Evolutionary conservation across 352 stramenopile genomes (phyloP).

Genomic region (Phytophthora lateralis): DNA sequence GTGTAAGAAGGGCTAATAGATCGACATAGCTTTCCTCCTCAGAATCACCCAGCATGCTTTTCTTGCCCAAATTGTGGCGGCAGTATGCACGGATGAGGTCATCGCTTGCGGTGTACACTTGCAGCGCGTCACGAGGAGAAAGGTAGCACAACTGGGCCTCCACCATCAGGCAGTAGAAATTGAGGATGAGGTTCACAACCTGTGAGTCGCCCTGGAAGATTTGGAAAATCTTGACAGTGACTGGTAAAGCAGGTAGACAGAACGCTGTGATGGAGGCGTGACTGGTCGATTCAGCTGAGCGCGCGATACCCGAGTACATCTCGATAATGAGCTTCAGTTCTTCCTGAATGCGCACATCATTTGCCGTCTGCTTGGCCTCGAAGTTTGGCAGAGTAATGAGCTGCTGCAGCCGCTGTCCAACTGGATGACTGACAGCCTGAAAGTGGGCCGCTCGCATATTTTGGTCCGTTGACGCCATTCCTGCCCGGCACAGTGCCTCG

Average conservation of each 20-base stretch:
- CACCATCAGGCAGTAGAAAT: constrained; percentile 82
- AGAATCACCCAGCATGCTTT: constrained; percentile 59
- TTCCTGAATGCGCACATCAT: constrained; percentile 71
- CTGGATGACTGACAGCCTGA: constrained; percentile 52
- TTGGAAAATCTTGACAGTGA: constrained; percentile 80
- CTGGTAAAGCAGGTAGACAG: constrained; percentile 67
- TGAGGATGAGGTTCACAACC: constrained; percentile 74
- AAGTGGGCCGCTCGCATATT: constrained; percentile 56
- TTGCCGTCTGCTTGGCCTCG: constrained; percentile 60
- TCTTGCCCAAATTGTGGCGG: constrained; percentile 71
- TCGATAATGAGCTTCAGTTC: constrained; percentile 82
- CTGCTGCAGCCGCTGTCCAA: constrained; percentile 55
- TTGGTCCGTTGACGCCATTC: constrained; percentile 63
- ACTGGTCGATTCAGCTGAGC: constrained; percentile 65
- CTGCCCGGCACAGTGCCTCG: constrained; percentile 72
- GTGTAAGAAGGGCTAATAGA: constrained; percentile 73
- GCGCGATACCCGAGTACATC: constrained; percentile 78
- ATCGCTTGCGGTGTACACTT: constrained; percentile 76
- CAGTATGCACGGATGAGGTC: constrained; percentile 75
- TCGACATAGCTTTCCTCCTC: constrained; percentile 85
- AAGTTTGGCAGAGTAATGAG: constrained; percentile 66
- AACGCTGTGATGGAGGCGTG: constrained; percentile 68
- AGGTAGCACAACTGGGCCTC: constrained; percentile 86
- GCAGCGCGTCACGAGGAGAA: constrained; percentile 62
- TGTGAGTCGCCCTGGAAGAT: constrained; percentile 76